Conservation (phyloP, 2,329 filamentous ascomycete species). For the Karstenula rhodostoma region DNA sequence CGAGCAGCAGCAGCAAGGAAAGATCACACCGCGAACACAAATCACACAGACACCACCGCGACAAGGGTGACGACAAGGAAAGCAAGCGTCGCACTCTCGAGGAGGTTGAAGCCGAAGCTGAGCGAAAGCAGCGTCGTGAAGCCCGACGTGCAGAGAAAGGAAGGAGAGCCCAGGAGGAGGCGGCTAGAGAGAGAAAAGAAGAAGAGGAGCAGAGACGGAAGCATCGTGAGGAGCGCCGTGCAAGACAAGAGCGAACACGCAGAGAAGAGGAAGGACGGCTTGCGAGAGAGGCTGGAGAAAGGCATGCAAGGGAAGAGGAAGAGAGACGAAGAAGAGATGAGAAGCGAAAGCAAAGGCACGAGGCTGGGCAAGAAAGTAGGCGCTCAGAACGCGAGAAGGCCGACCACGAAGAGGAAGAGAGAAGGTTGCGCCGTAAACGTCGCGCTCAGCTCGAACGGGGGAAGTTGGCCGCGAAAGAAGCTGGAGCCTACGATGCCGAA, state of each 20-base stretch:
- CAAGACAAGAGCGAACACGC: constrained; percentile 28
- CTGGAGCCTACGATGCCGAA: constrained; percentile 22
- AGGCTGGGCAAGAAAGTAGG: constrained; percentile 36
- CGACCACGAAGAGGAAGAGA: constrained; percentile 36
- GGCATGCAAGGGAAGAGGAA: constrained; percentile 35
- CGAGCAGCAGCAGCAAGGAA: constrained; percentile 39
- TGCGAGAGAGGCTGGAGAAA: constrained; percentile 17
- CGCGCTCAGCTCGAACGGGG: constrained; percentile 38
- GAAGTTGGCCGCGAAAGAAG: constrained; percentile 27
- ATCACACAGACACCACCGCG: constrained; percentile 36
- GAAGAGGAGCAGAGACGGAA: constrained; percentile 35
- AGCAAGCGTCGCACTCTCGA: constrained; percentile 37
- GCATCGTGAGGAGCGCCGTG: constrained; percentile 37
- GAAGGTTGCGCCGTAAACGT: constrained; percentile 33
- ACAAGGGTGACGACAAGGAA: constrained; percentile 39
- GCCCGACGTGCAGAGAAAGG: constrained; percentile 39
- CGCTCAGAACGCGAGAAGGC: constrained; percentile 24
- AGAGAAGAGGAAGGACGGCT: constrained; percentile 29
- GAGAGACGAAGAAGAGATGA: constrained; percentile 39
- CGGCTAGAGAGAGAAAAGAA: constrained; percentile 26
- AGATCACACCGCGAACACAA: constrained; percentile 36
- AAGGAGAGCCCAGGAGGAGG: constrained; percentile 36
- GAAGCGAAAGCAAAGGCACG: constrained; percentile 30
- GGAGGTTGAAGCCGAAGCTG: constrained; percentile 36
- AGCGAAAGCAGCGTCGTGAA: constrained; percentile 39